These are phyloP conservation scores for Prinsepia uniflora DNA, from an alignment of 306 rosid genomes.

Conservation along the genomic window DNA sequence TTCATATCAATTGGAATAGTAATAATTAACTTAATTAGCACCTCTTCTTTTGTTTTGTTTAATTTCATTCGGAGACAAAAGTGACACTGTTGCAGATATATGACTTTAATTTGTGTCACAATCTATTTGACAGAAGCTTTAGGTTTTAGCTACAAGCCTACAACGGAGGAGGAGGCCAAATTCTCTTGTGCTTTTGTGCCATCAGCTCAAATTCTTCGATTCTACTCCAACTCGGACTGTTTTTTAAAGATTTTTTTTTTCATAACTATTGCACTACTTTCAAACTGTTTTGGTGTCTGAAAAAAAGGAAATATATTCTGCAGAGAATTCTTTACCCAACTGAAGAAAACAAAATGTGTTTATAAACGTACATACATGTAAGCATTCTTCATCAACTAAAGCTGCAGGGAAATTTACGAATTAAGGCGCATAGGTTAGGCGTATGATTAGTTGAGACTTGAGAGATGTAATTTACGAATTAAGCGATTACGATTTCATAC, in stretches of 20 bases:
- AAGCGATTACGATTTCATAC: no score
- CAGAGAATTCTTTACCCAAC: not conserved
- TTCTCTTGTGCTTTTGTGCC: constrained; percentile 29
- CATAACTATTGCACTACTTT: constrained; percentile 2
- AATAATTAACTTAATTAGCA: no score
- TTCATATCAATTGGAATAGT: constrained; percentile 21
- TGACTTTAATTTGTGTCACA: not conserved
- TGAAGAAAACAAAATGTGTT: not conserved
- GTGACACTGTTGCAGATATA: constrained; percentile 8
- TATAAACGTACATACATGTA: no score
- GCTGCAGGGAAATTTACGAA: no score
- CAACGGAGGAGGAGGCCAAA: not conserved
- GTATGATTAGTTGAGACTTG: no score
- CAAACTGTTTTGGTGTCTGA: not conserved
- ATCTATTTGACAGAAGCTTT: constrained; percentile 21
- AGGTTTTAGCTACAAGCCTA: not conserved
- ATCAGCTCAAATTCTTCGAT: constrained; percentile 44
- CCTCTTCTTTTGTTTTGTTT: constrained; percentile 9
- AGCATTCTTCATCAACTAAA: no score
- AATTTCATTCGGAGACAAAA: not conserved
- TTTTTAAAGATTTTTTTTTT: constrained; percentile 10
- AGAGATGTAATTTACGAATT: no score
- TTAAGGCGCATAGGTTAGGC: no score
- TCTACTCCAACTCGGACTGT: constrained; percentile 34
- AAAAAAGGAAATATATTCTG: not conserved